Percentiles rank a stretch among this genome's conserved stretches.
Conservation (phyloP, 202 grass and related monocot species). For the Panicum virgatum region DNA sequence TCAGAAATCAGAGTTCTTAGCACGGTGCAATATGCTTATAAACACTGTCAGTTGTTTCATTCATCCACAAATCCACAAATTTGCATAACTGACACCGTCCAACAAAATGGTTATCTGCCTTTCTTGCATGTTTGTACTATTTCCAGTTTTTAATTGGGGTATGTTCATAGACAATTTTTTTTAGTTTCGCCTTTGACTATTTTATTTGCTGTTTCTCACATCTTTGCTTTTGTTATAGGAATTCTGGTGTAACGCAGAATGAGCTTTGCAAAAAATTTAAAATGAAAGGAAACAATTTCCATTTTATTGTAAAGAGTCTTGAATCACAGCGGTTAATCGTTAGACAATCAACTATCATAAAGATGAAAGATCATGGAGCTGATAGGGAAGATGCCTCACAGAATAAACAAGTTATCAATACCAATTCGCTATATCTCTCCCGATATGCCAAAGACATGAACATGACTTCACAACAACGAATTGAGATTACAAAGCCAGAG, state of each 20-base stretch:
- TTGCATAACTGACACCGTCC: conserved; percentile 18
- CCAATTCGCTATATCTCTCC: conserved; percentile 77
- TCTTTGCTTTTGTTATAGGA: conserved; percentile 56
- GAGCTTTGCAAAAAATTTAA: conserved; percentile 72
- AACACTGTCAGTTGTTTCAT: neutral
- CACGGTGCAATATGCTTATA: neutral
- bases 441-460: conserved; percentile 84
- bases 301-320: conserved; percentile 88
- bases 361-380: conserved; percentile 64
- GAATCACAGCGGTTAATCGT: conserved; percentile 71
- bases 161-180: too few relatives aligned
- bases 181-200: neutral
- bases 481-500: conserved; percentile 85
- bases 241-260: conserved; percentile 76
- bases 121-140: neutral
- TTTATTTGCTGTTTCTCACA: neutral
- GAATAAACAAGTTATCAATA: conserved; percentile 66
- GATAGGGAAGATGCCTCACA: conserved; percentile 53
- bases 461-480: conserved; percentile 87
- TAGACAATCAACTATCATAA: conserved; percentile 85
- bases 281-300: conserved; percentile 90
- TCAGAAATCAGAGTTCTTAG: neutral
- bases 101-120: conserved; percentile 9
- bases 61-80: neutral
- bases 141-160: conserved; percentile 11